Base-by-base conservation (phyloP, 2,329 filamentous ascomycete species). In the Ophiocordyceps unilateralis region DNA sequence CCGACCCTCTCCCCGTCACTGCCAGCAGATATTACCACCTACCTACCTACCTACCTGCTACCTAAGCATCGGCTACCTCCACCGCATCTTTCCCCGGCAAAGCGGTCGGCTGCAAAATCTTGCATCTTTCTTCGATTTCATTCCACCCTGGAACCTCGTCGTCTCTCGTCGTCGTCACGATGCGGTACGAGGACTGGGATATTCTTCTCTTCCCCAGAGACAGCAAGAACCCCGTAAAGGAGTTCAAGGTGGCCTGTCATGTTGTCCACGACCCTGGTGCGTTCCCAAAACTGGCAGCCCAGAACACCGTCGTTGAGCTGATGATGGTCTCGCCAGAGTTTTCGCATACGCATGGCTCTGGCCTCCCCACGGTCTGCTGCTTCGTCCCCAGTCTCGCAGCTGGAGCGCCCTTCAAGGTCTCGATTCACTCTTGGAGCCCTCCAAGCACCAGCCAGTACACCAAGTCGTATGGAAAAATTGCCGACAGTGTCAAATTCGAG, bases 111-210 rank as follows among this genome's bases (percentile, higher is more conserved):
- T 11, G 11, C 28, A 30, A 15, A 15, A 8, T 30, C 14, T 41
- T 20, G 11, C 19, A 10, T 19, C 9, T n/a, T 2, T 15, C 37
- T 15, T 23, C 21, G 20, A 39, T 8, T 17, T 15, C 37, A 22
- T 22, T 8, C 11, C n/a, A n/a, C n/a, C n/a, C n/a, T n/a, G n/a
- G n/a, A n/a, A n/a, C n/a, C 17, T 19, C 19, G 3, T 21, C 9
- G 19, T 38, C 20, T n/a, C 17, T 38, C n/a, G 17, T 9, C 36
- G 5, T 20, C 38, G 41, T 43, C 59, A 69, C 52, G 48, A 93
- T 93, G 86, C 78, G 85, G 46, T 93, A 82, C 68, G 74, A 85
- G 51, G 78, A 85, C 54, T 93, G 85, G 86, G 86, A 93, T 54
- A 73, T 91, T 44, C 74, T 93, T 38, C 67, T 93, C 47, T 93